Base-by-base conservation (phyloP, 495 filamentous ascomycete genomes). In the Thermothielavioides terrestris region DNA sequence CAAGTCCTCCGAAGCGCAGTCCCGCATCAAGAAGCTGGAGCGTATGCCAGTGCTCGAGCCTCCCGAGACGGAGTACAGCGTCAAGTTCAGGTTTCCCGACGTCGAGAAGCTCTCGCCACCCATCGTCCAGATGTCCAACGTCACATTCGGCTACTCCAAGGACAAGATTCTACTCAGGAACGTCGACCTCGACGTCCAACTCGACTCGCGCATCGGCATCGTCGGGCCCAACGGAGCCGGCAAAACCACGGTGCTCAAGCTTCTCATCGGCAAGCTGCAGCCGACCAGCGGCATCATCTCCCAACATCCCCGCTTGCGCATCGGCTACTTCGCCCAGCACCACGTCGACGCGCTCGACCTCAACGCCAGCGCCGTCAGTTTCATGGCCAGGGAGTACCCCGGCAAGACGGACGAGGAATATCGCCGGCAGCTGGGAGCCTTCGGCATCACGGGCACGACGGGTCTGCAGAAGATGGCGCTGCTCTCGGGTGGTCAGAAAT, bases 251-350 rank as follows among this genome's bases (percentile, higher is more conserved):
- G 83, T 96, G 12, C 73, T 99, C 52, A 95, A 95, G 62, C 79
- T 99, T 3, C 82, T 99, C 47, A 95, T 92, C 56, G 88, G 88
- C 50, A 84, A 88, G 59, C 77, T 99, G 3, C 57, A 78, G 46
- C 79, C 92, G 2, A 86, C 84, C 1, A 76, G 77, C 30, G 92
- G 92, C 50, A 62, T 88, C 35, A 92, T 99, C 44, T 89, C 86
- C 4, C 81, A 86, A 56, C 81, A 99, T 68, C 82, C 91, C 2
- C 79, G 92, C 36, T 73, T 99, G 28, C 79, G 92, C 34, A 77
- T 97, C 50, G 92, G 90, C 4, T 99, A 94, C 78, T 99, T 99
- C 64, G 92, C 92, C 6, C 92, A 99, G 67, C 92, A 99, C 65
- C 92, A 99, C 72, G 90, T 99, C 54, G 92, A 99, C 68, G 92